Conservation (phyloP, 306 rosid species). For the Cucumis cinereus region DNA sequence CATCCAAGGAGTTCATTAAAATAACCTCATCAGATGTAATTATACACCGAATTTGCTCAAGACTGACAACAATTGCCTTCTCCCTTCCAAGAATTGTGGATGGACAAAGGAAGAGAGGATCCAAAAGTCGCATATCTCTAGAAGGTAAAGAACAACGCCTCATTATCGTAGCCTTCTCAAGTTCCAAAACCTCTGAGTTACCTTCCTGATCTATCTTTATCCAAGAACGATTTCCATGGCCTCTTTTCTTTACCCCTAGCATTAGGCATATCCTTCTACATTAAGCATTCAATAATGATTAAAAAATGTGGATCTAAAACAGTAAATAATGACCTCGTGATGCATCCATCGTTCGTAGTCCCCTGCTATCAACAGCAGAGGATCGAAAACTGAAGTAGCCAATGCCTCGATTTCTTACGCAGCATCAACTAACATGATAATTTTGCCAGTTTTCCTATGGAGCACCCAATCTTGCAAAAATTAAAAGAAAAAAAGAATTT, state of each 20-base stretch:
- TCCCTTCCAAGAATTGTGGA: slow-evolving; percentile 79
- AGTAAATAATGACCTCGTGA: not conserved
- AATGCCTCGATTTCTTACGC: not conserved
- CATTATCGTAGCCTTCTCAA: slow-evolving; percentile 92
- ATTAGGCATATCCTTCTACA: not conserved
- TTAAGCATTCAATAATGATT: slow-evolving; percentile 15
- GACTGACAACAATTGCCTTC: slow-evolving; percentile 86
- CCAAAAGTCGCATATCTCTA: slow-evolving; percentile 86
- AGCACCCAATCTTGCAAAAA: not conserved
- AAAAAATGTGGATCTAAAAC: slow-evolving; percentile 20
- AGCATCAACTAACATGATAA: not conserved
- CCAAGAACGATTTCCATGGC: slow-evolving; percentile 96
- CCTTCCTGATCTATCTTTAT: slow-evolving; percentile 64
- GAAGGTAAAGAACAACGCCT: slow-evolving; percentile 79
- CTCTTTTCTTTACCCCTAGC: slow-evolving; percentile 63
- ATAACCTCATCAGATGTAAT: slow-evolving; percentile 88
- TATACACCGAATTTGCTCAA: slow-evolving; percentile 89
- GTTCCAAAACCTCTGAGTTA: slow-evolving; percentile 42
- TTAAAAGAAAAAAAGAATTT: not conserved
- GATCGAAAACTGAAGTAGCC: not conserved
- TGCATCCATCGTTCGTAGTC: not conserved
- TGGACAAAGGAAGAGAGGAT: slow-evolving; percentile 86
- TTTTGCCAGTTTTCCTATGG: not conserved
- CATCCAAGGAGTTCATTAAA: slow-evolving; percentile 84
- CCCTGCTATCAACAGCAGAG: not conserved